Percentiles rank a stretch among this genome's conserved stretches.
Conservation (phyloP, 129 eudicot genomes). For the carrot (Daucus carota) region DH1_v3.0 NC_030388.2:12700501-12701000, state of each 20-base stretch:
- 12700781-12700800: too few species aligned
- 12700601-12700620: slow-evolving; percentile 24
- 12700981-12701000: too few species aligned
- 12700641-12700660: not conserved
- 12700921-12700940: not conserved
- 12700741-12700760: too few species aligned
- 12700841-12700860: not conserved
- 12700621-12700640: not conserved
- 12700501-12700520: slow-evolving; percentile 79
- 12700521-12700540: slow-evolving; percentile 82
- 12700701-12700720: too few species aligned
- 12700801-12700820: too few species aligned
- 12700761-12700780: too few species aligned
- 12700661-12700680: not conserved
- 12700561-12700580: slow-evolving; percentile 50
- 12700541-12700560: slow-evolving; percentile 47
- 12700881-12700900: too few species aligned
- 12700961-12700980: not conserved
- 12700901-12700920: too few species aligned
- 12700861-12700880: not conserved
- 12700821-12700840: not conserved
- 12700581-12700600: slow-evolving; percentile 47
- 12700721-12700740: too few species aligned
- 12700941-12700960: not conserved
- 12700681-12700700: too few species aligned